Evolutionary conservation across 306 rosid genomes (phyloP), one percentile per base, ranked within the genome.

Genomic region (Quercus glauca): DNA sequence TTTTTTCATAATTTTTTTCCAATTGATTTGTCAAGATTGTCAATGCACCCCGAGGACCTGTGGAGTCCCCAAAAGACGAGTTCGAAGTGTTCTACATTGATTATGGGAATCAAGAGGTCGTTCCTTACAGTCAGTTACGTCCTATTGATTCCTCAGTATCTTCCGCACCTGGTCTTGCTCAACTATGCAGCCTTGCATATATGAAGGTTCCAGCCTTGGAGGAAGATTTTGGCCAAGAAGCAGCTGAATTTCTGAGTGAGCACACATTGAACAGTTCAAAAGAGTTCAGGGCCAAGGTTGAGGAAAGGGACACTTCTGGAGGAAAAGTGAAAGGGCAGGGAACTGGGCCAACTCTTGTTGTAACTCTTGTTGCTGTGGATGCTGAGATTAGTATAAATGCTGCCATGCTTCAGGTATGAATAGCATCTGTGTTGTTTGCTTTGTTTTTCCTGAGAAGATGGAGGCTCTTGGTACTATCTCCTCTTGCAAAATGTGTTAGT

Each of bases 311-410:
- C 76, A 73, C 92, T 15, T 81, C 98, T 0, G 99, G 96, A 26
- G 99, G 98, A 70, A 95, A 95, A 84, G 91, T 84, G 31, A 96
- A 90, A 80, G 97, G 97, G 5, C 98, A 93, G 84, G 99, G 99
- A 69, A 95, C 99, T 55, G 99, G 99, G 19, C 73, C 92, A n/a
- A 64, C 87, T 80, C 82, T 90, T 65, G 69, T 83, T 45, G 94
- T 93, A 28, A 93, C 97, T 58, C 98, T 95, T 73, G 98, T 90
- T 35, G 94, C 97, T 31, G 97, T 85, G 28, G 96, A 92, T 79
- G 81, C 96, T 73, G 99, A 95, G 84, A 88, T 90, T 83, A 93
- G 98, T 51, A 56, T 95, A 63, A 95, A 95, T 73, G 94, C 98
- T 41, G 89, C 96, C 78, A 90, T 95, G 87, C 93, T 95, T 77